phyloP scores from a whole-genome alignment of 2,329 filamentous ascomycete species.

The Ascochyta rabiei region DNA sequence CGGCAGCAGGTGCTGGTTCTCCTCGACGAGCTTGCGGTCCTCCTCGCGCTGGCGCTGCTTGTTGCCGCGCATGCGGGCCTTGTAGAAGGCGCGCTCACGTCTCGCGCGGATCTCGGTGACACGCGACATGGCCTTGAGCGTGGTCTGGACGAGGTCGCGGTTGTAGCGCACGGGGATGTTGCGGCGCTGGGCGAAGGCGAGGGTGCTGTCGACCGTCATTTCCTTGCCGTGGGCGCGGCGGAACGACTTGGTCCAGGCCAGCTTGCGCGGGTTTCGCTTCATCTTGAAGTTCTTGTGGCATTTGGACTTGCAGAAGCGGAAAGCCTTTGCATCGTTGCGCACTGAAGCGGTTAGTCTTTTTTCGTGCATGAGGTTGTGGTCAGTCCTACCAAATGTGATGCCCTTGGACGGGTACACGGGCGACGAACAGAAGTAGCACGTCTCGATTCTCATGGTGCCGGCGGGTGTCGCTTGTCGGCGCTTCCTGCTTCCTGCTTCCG shows the following conservation, averaged over 20 bases:
- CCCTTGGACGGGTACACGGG: slow-evolving; percentile 55
- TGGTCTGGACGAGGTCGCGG: slow-evolving; percentile 85
- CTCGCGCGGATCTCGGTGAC: slow-evolving; percentile 82
- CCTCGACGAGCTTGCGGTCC: slow-evolving; percentile 85
- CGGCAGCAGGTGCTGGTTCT: slow-evolving; percentile 91
- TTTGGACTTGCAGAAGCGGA: slow-evolving; percentile 67
- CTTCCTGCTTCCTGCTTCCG: slow-evolving; percentile 4
- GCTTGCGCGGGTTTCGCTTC: slow-evolving; percentile 96
- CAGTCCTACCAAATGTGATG: slow-evolving; percentile 69
- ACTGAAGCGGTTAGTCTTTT: slow-evolving; percentile 19
- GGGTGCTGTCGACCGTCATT: slow-evolving; percentile 83
- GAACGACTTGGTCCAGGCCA: slow-evolving; percentile 73
- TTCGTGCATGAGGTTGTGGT: not conserved
- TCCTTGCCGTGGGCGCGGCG: slow-evolving; percentile 64
- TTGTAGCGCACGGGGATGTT: slow-evolving; percentile 97
- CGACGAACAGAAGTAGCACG: slow-evolving; percentile 73
- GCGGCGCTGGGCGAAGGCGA: slow-evolving; percentile 89
- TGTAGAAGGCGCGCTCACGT: slow-evolving; percentile 92
- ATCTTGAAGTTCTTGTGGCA: slow-evolving; percentile 82
- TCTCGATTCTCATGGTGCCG: slow-evolving; percentile 46
- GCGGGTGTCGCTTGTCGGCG: slow-evolving; percentile 12
- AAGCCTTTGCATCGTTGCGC: slow-evolving; percentile 63
- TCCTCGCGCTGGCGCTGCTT: slow-evolving; percentile 78
- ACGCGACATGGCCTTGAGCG: slow-evolving; percentile 89
- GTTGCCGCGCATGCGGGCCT: slow-evolving; percentile 90